These are phyloP conservation scores for Urtica urens DNA, from an alignment of 306 rosid species.

Conservation along the genomic window DNA sequence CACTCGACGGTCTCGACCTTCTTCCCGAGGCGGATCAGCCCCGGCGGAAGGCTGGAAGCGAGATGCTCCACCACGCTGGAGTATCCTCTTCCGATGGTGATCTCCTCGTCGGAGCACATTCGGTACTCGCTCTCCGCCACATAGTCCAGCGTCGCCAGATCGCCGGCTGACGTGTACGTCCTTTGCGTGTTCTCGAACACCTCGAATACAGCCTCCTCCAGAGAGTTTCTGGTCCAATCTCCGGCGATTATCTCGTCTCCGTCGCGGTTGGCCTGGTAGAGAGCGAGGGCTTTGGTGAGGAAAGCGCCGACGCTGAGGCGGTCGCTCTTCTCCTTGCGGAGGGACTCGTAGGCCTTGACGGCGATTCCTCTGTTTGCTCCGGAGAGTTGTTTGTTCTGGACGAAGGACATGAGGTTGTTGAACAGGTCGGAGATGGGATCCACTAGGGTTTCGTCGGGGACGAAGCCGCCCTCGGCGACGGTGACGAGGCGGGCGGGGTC, in stretches of 20 bases:
- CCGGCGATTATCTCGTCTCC: slow-evolving; percentile 28
- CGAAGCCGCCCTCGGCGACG: slow-evolving; percentile 72
- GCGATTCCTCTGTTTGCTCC: slow-evolving; percentile 19
- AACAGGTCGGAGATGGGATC: slow-evolving; percentile 53
- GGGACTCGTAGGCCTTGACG: slow-evolving; percentile 24
- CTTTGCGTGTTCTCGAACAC: slow-evolving; percentile 70
- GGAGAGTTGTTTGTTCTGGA: slow-evolving; percentile 38
- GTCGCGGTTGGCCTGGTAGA: slow-evolving; percentile 35
- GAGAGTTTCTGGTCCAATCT: slow-evolving; percentile 47
- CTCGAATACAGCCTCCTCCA: slow-evolving; percentile 66
- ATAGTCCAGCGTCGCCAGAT: slow-evolving; percentile 53
- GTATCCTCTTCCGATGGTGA: slow-evolving; percentile 83
- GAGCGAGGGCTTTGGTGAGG: slow-evolving; percentile 48
- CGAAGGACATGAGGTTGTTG: slow-evolving; percentile 61
- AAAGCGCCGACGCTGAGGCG: slow-evolving; percentile 58
- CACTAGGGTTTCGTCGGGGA: slow-evolving; percentile 32
- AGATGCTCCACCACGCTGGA: slow-evolving; percentile 48
- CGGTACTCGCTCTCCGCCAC: slow-evolving; percentile 70
- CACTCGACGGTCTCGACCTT: slow-evolving; percentile 62
- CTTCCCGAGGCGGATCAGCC: slow-evolving; percentile 51
- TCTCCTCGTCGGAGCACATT: slow-evolving; percentile 86
- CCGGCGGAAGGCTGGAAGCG: slow-evolving; percentile 72
- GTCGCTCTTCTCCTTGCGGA: slow-evolving; percentile 6
- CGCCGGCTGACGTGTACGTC: slow-evolving; percentile 84
- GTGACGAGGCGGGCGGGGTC: slow-evolving; percentile 39